phyloP scores from a whole-genome alignment of 2,329 filamentous ascomycete genomes.

The Catunica adiposa region DNA sequence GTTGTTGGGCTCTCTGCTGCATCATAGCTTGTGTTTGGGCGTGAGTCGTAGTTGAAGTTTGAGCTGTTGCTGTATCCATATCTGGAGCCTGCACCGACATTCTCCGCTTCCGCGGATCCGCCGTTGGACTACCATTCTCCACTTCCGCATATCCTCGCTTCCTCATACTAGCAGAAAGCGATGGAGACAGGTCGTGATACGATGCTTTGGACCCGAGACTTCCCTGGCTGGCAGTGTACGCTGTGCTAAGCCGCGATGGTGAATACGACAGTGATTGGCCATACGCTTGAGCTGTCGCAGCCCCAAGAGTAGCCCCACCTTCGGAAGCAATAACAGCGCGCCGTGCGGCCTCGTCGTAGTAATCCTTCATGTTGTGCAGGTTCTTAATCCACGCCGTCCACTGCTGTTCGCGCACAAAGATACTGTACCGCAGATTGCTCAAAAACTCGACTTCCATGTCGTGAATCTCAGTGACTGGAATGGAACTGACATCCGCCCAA shows the following conservation, averaged over 20 bases:
- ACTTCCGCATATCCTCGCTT: constrained; percentile 16
- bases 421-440: constrained; percentile 92
- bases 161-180: constrained; percentile 14
- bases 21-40: neutral
- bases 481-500: constrained; percentile 93
- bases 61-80: neutral
- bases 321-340: constrained; percentile 16
- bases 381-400: constrained; percentile 81
- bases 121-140: constrained; percentile 2
- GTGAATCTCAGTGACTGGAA: constrained; percentile 86
- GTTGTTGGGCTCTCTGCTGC: neutral
- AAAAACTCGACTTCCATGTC: constrained; percentile 99
- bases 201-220: neutral
- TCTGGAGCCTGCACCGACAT: neutral
- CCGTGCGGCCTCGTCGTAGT: constrained; percentile 53
- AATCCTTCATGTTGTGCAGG: constrained; percentile 66
- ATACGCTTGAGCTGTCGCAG: neutral
- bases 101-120: constrained; percentile 8
- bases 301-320: neutral
- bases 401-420: constrained; percentile 69
- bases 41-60: neutral
- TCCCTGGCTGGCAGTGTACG: neutral
- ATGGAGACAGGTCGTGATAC: constrained; percentile 10
- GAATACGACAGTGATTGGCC: constrained; percentile 9
- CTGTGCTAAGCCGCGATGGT: constrained; percentile 8